Evolutionary conservation across 208 protist genomes (phyloP).

Genomic region (Angomonas ambiguus): DNA sequence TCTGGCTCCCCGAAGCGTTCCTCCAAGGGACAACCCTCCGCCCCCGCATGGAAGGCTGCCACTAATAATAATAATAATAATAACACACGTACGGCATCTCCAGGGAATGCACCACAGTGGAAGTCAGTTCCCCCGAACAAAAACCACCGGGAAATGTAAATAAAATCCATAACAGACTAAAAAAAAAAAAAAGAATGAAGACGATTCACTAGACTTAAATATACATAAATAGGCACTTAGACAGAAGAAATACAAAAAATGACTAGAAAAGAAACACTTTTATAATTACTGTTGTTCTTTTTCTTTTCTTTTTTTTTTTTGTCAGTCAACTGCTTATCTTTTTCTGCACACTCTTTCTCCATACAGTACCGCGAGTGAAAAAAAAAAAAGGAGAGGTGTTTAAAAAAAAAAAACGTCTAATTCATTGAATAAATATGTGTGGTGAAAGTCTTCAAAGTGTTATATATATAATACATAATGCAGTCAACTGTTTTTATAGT

Average conservation of each 20-base stretch:
- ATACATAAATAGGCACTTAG: background rate
- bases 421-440: constrained; percentile 3
- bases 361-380: background rate
- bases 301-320: constrained; percentile 8
- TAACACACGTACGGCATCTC: no score
- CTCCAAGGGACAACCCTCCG: no score
- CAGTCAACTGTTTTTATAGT: no score
- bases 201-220: background rate
- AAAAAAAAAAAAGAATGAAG: background rate
- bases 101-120: no score
- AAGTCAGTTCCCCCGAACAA: no score
- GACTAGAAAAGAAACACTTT: background rate
- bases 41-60: no score
- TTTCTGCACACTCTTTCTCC: background rate
- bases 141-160: background rate
- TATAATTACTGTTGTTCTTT: background rate
- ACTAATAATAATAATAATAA: no score
- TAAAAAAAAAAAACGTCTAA: constrained; percentile 4
- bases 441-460: background rate
- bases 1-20: no score
- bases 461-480: background rate
- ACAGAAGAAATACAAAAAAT: background rate
- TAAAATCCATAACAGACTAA: background rate
- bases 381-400: background rate
- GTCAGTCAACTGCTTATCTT: background rate